Evolutionary conservation across 306 rosid species (phyloP), one percentile per base, ranked within the genome.

Genomic region (Cicer bijugum): DNA sequence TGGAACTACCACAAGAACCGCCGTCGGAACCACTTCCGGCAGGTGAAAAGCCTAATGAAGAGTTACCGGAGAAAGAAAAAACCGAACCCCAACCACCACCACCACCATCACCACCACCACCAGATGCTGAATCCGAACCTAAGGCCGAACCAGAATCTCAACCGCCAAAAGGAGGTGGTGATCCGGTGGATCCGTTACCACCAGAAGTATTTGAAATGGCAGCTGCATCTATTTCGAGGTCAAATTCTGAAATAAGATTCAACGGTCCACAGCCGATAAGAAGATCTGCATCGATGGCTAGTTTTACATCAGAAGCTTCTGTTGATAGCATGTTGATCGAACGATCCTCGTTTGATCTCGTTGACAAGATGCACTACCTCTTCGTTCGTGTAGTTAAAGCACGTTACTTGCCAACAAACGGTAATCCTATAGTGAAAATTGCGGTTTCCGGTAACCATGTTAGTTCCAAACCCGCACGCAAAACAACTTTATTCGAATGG

Each of bases 361-460:
- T 91, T 0, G 97, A 93, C 69, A 93, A 93, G 79, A 93, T 93
- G 97, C 94, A 91, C 61, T 93, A 91, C 70, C 85, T 93, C 43
- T 93, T 93, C 14, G 88, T 93, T 12, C 88, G 81, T 1, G 88
- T 91, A 1, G 97, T 89, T 43, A 91, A 89, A 9, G 98, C 97
- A 0, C 75, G 97, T 1, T 64, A 83, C 67, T 76, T 93, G 14
- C 90, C 89, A 1, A 84, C 92, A 2, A 82, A 73, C 12, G 85
- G 88, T 0, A 74, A 23, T 37, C 96, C 98, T 0, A 17, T 89
- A 0, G 92, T 84, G 6, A 78, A 82, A 44, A 86, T 93, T 12
- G 85, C 84, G 1, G 84, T 85, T 42, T 82, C 90, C 1, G 84
- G 88, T 3, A 62, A 84, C 57, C 78, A 75, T 38, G 75, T 86